Conservation (phyloP, 1,139 yeast species). For the Pichia inconspicua region DNA sequence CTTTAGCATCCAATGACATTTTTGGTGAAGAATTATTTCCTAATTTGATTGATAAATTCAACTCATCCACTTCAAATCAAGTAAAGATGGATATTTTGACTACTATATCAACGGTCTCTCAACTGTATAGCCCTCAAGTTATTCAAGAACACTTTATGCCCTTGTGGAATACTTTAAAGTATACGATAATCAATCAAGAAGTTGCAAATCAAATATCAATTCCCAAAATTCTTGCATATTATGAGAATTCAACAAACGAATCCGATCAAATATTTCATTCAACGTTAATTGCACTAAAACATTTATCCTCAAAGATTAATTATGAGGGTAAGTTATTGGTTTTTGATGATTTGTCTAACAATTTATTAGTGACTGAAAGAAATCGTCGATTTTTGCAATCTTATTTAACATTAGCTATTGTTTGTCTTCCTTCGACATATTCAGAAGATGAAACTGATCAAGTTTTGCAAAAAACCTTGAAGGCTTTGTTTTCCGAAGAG, state of each 20-base stretch:
- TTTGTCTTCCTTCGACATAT: slow-evolving; percentile 35
- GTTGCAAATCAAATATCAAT: slow-evolving; percentile 30
- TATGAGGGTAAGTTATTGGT: slow-evolving; percentile 30
- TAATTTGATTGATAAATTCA: slow-evolving; percentile 72
- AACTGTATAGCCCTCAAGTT: slow-evolving; percentile 40
- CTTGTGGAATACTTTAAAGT: slow-evolving; percentile 83
- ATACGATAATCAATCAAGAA: slow-evolving; percentile 74
- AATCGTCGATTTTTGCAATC: slow-evolving; percentile 45
- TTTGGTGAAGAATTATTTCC: slow-evolving; percentile 73
- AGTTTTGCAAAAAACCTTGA: slow-evolving; percentile 35
- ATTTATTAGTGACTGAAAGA: slow-evolving; percentile 46
- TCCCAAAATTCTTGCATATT: slow-evolving; percentile 32
- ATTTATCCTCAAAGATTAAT: slow-evolving; percentile 4
- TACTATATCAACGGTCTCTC: slow-evolving; percentile 53
- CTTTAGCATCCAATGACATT: slow-evolving; percentile 55
- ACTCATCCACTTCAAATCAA: slow-evolving; percentile 63
- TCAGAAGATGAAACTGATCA: slow-evolving; percentile 37
- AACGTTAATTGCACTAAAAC: slow-evolving; percentile 14
- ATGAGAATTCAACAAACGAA: slow-evolving; percentile 11
- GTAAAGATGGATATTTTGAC: slow-evolving; percentile 71
- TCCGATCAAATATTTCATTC: slow-evolving; percentile 11
- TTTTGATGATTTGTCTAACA: slow-evolving; percentile 47
- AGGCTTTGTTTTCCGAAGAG: slow-evolving; percentile 15
- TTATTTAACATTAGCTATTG: slow-evolving; percentile 47
- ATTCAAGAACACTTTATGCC: slow-evolving; percentile 58